Evolutionary conservation across 2,329 filamentous ascomycete species (phyloP).

Genomic region (Cladosporium halotolerans): DNA sequence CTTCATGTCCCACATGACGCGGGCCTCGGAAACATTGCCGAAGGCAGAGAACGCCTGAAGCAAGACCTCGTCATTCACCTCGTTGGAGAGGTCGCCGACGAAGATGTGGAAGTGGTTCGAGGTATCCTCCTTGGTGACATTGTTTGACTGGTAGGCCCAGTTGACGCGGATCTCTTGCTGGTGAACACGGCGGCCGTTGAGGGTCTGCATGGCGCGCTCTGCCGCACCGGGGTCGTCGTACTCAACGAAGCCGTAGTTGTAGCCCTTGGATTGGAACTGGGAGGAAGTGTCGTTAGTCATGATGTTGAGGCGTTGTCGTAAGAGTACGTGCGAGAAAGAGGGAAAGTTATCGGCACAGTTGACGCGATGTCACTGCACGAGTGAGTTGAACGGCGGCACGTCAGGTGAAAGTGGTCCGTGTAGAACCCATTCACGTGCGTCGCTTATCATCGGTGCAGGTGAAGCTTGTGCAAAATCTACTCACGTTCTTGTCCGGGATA

Average conservation of each 20-base stretch:
- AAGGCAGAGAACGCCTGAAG: conserved; percentile 93
- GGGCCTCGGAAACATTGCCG: conserved; percentile 90
- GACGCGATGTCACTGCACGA: neutral
- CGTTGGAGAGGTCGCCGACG: conserved; percentile 93
- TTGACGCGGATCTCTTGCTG: conserved; percentile 98
- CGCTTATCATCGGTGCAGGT: neutral
- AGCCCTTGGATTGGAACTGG: conserved; percentile 73
- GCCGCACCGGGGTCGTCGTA: conserved; percentile 96
- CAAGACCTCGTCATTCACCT: conserved; percentile 95
- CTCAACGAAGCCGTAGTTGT: conserved; percentile 98
- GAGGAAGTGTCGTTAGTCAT: neutral
- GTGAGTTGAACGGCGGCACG: conserved; percentile 5
- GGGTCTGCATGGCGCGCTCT: conserved; percentile 92
- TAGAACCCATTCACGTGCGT: neutral
- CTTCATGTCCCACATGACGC: conserved; percentile 99
- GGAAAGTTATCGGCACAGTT: neutral
- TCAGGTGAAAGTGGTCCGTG: conserved; percentile 4
- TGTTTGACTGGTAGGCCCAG: conserved; percentile 99
- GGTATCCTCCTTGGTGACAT: conserved; percentile 88
- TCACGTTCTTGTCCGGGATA: conserved; percentile 98
- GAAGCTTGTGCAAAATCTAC: conserved; percentile 34
- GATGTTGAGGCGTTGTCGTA: neutral
- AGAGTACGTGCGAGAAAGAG: neutral
- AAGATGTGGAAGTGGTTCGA: conserved; percentile 99
- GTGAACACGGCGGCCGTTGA: conserved; percentile 92